Conservation (phyloP, 257 asterid species). For the Penstemon barbatus region DNA sequence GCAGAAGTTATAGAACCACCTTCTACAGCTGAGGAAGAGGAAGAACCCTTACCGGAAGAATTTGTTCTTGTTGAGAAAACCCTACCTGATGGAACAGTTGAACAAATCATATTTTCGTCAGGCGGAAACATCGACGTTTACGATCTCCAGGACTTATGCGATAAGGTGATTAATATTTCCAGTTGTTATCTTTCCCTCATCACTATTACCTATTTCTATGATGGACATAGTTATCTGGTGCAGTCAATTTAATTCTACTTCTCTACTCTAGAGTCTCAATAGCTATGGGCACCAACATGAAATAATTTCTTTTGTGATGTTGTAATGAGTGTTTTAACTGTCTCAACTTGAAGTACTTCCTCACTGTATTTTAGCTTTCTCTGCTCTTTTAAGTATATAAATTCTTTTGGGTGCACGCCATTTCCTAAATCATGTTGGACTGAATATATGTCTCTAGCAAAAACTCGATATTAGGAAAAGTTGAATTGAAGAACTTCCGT, state of each 20-base stretch:
- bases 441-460: background rate
- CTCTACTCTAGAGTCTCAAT: background rate
- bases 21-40: slow-evolving; percentile 55
- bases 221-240: background rate
- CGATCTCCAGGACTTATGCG: slow-evolving; percentile 86
- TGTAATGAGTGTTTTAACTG: background rate
- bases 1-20: slow-evolving; percentile 76
- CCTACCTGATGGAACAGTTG: slow-evolving; percentile 70
- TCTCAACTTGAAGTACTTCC: background rate
- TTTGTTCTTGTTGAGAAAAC: slow-evolving; percentile 83
- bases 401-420: background rate
- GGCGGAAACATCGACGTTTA: slow-evolving; percentile 86
- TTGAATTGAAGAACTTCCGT: background rate
- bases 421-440: background rate
- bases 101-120: slow-evolving; percentile 86
- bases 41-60: slow-evolving; percentile 73
- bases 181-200: background rate
- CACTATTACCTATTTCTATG: background rate
- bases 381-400: background rate
- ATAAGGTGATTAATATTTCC: slow-evolving; percentile 57
- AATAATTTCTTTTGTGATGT: background rate
- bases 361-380: background rate
- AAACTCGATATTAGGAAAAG: background rate
- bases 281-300: background rate
- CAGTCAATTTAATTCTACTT: slow-evolving; percentile 6